phyloP scores from a whole-genome alignment of 306 rosid genomes.

The Boehmeria nivea region DNA sequence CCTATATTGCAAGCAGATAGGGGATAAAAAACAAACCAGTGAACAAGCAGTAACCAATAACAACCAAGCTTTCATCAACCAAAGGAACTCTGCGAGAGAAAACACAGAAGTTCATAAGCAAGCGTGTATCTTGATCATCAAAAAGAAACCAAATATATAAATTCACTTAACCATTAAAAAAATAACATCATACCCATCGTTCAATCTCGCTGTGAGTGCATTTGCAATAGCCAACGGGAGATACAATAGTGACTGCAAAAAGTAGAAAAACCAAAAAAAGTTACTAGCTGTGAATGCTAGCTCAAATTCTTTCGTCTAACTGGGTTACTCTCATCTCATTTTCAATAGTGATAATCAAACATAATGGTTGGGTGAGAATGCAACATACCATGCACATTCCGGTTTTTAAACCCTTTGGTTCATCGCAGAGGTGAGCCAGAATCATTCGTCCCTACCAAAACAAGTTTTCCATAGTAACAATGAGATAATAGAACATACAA shows the following conservation, averaged over 20 bases:
- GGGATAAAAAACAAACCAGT: constrained; percentile 53
- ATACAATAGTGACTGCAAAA: constrained; percentile 67
- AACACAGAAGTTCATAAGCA: constrained; percentile 23
- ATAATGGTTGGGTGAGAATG: too few species aligned
- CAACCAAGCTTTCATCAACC: constrained; percentile 74
- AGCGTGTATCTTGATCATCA: constrained; percentile 10
- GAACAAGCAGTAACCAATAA: constrained; percentile 64
- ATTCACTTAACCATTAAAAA: background rate
- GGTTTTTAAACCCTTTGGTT: constrained; percentile 96
- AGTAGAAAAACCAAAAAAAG: background rate
- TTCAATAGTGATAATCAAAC: background rate
- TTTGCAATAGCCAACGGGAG: constrained; percentile 94
- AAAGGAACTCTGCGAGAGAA: constrained; percentile 57
- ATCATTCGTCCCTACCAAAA: constrained; percentile 92
- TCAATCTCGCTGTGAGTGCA: constrained; percentile 68
- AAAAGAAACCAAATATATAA: constrained; percentile 5
- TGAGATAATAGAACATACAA: background rate
- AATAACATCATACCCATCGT: constrained; percentile 65
- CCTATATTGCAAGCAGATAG: too few species aligned
- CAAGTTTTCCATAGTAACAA: constrained; percentile 13
- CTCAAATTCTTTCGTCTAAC: background rate
- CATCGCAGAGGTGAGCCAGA: constrained; percentile 92
- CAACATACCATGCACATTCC: constrained; percentile 99
- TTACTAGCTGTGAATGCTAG: background rate
- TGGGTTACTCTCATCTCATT: background rate